phyloP scores from a whole-genome alignment of 2,329 filamentous ascomycete genomes.

The Nothopassalora personata region DNA sequence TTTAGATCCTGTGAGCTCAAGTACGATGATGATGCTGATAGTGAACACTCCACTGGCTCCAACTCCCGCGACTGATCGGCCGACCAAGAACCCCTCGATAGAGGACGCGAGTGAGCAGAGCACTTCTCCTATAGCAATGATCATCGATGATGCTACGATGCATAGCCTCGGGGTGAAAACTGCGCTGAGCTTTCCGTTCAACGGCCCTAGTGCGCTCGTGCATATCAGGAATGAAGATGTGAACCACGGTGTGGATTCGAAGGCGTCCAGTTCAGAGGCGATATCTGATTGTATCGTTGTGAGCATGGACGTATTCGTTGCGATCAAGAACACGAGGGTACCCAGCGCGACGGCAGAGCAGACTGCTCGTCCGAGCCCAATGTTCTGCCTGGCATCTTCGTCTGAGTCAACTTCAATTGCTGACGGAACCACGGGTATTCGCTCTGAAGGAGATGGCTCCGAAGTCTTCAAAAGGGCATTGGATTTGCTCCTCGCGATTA shows the following conservation, averaged over 20 bases:
- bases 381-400: conserved; percentile 18
- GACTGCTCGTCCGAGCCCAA: conserved; percentile 16
- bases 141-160: conserved; percentile 55
- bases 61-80: conserved; percentile 61
- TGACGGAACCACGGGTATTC: conserved; percentile 2
- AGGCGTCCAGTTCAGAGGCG: conserved; percentile 68
- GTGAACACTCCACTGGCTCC: conserved; percentile 69
- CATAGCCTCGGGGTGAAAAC: conserved; percentile 67
- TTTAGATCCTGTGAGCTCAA: conserved; percentile 65
- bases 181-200: conserved; percentile 66
- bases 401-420: background rate
- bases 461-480: background rate
- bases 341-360: conserved; percentile 24
- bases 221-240: conserved; percentile 69
- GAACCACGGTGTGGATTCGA: conserved; percentile 72
- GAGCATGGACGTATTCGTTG: conserved; percentile 71
- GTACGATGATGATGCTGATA: conserved; percentile 66
- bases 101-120: conserved; percentile 58
- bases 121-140: conserved; percentile 58
- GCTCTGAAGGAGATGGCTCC: background rate
- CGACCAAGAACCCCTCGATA: conserved; percentile 61
- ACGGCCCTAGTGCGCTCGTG: conserved; percentile 56
- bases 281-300: conserved; percentile 75
- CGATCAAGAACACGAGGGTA: conserved; percentile 36
- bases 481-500: background rate